Base-by-base conservation (phyloP, 768 basidiomycete species). In the Terana coerulea region DNA sequence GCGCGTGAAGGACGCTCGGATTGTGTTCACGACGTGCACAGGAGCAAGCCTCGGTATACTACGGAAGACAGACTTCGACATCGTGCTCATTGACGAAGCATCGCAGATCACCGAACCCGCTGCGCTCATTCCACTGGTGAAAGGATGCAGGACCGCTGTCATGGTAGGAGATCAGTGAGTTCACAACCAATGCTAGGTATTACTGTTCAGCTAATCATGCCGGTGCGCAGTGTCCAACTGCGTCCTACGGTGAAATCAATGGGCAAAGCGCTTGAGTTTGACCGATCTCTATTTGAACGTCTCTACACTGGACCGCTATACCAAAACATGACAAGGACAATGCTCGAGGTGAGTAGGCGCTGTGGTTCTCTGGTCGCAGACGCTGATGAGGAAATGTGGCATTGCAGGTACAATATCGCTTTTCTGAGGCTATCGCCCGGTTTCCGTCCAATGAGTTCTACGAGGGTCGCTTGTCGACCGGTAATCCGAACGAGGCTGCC, bases 131-230 rank as follows among this genome's bases (percentile, higher is more conserved):
- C 83, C 85, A 0, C 69, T 87, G 3, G 81, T 84, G 9, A 86
- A 86, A 60, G 84, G 82, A 2, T 75, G 79, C 37, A 64, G 67
- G 42, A 67, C 74, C 42, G 83, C 79, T 0, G 74, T 86, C 5
- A 67, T 87, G 11, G 84, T 86, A 3, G 85, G 85, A 9, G 83
- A 86, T 58, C 84, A 86, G 85, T 87, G 57, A 69, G 81, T 70
- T 14, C 19, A 19, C 35, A n/a, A 14, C 17, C 49, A 47, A 14
- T 6, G 22, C 17, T 36, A n/a, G 40, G 53, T 33, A 12, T 21
- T 9, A 8, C 39, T 6, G 21, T 15, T 17, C 3, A 44, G 25
- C 22, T 14, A 12, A 41, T 15, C 14, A 21, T 26, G 14, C 26
- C 19, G 26, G 26, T 17, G 5, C 14, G 15, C 35, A 87, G 84